Evolutionary conservation across 345 rosid species (phyloP).

Genomic region (Luvunga scandens): DNA sequence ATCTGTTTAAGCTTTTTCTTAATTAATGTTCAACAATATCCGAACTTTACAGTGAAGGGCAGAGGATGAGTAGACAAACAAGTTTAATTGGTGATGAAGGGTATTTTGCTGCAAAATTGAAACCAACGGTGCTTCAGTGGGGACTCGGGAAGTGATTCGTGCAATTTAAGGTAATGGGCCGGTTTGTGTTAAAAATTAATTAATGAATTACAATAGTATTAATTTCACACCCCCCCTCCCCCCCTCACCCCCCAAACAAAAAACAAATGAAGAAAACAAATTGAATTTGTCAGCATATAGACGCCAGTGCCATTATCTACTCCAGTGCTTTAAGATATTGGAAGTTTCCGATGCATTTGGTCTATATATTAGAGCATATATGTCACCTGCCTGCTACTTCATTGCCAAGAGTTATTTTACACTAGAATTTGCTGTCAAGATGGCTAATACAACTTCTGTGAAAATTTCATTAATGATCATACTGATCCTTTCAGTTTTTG

Average conservation of each 20-base stretch:
- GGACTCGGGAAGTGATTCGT: constrained; percentile 15
- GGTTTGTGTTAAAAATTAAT: background rate
- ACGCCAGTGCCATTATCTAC: constrained; percentile 13
- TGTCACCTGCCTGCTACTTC: background rate
- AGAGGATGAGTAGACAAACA: constrained; percentile 18
- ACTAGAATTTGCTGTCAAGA: background rate
- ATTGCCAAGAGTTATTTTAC: background rate
- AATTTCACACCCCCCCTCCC: too few species aligned
- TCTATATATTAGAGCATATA: constrained; percentile 11
- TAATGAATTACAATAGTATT: background rate
- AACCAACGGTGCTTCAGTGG: constrained; percentile 19
- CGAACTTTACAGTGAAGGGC: constrained; percentile 3
- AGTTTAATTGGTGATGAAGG: background rate
- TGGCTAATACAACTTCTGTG: constrained; percentile 12
- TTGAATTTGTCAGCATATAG: constrained; percentile 24
- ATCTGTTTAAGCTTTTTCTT: background rate
- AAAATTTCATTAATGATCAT: constrained; percentile 21
- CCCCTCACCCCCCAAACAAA: too few species aligned
- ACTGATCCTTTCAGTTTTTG: constrained; percentile 14
- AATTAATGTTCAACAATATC: constrained; percentile 1
- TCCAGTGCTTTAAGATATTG: constrained; percentile 4
- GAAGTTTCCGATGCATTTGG: constrained; percentile 4
- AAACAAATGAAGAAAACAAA: constrained; percentile 9
- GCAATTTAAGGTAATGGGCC: constrained; percentile 7
- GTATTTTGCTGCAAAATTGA: background rate